Evolutionary conservation across 768 basidiomycete species (phyloP), one percentile per base, ranked within the genome.

Genomic region (Suillus americanus): DNA sequence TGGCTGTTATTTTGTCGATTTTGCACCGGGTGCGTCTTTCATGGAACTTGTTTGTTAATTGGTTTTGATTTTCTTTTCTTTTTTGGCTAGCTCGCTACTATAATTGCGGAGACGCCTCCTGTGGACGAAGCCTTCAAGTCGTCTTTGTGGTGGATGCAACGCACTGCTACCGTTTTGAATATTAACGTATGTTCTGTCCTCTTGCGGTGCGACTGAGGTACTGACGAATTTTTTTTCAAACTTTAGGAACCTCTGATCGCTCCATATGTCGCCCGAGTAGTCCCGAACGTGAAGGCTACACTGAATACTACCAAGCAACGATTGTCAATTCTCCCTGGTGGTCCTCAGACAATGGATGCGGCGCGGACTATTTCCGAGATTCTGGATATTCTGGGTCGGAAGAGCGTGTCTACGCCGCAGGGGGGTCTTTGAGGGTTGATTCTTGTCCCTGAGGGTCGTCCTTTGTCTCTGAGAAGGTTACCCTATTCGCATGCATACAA

Each of bases 111-210:
- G 73, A 87, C 85, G 3, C 84, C 90, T 7, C 90, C 92, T 12
- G 82, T 83, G 56, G 92, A 95, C 65, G 93, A 94, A 69, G 76
- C 84, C 6, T 94, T 93, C 83, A 93, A 93, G 77, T 86, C 84
- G 16, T 86, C 89, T 8, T 78, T 94, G 63, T 94, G 93, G 92
- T 95, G 92, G 92, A 78, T 95, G 68, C 91, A 94, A 72, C 88
- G 92, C 62, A 82, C 90, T 43, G 81, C 90, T 8, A 79, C 84
- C 16, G 81, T 88, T 38, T 83, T 94, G 67, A 90, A 89, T 71
- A 88, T 91, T 60, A 88, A 87, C 70, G 90, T 90, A 73, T 33
- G 83, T 63, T 14, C 2, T 8, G n/a, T 48, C 12, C 5, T 23
- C 46, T n/a, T 45, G 23, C 13, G 18, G 25, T 51, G 25, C 28